Evolutionary conservation across 495 filamentous ascomycete genomes (phyloP), one percentile per base, ranked within the genome.

Genomic region (Lepidopterella palustris): DNA sequence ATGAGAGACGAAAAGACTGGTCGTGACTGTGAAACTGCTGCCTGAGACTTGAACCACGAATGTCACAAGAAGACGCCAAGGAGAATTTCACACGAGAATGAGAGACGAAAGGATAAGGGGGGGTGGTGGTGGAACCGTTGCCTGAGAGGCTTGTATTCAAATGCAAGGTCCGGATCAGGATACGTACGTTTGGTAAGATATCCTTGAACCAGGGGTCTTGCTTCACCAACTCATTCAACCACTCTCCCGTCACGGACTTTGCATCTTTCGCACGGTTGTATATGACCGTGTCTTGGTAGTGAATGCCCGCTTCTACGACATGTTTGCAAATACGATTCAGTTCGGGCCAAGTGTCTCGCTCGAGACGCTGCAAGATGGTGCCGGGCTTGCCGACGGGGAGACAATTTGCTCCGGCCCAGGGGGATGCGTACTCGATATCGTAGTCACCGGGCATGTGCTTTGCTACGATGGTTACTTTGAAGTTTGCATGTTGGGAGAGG

Each of bases 381-480:
- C 79, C 81, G 57, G 71, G 64, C 21, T 73, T 68, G 11, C 82
- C 84, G 11, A 85, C 76, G 11, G 93, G 93, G 61, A 93, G 66
- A 60, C 86, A 92, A 70, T 97, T 96, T 35, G 93, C 95, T 50
- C 95, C 93, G 23, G 93, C 93, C 87, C 89, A 96, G 0, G 93
- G 93, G 18, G 89, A 95, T 2, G 90, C 85, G 71, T 97, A 98
- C 81, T 97, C 91, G 54, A 93, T 87, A 68, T 97, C 92, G 75
- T 96, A 96, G 76, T 98, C 93, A 32, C 93, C 93, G 0, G 93
- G 93, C 95, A 98, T 96, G 67, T 97, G 92, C 71, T 96, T 97
- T 23, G 90, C 89, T 2, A 92, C 77, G 24, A 98, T 80, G 3
- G 91, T 96, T 60, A 98, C 77, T 52, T 82, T 82, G 65, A 84